A percentile compares a stretch with the other conserved stretches of the same genome.
phyloP scores from a whole-genome alignment of 129 eudicot species.

The Escallonia herrerae region DNA sequence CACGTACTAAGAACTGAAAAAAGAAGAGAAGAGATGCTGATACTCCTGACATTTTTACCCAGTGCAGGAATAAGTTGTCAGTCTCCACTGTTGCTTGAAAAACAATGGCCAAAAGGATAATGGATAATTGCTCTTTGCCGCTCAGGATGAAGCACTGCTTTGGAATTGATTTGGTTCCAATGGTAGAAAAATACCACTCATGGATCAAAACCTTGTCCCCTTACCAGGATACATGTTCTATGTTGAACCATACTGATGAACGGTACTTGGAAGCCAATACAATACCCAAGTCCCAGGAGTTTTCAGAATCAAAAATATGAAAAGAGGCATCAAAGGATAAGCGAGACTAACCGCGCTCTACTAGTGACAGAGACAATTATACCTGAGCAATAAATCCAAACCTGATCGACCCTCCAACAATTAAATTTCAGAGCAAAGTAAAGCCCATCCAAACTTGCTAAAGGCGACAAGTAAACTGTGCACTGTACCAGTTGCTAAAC shows the following conservation, averaged over 20 bases:
- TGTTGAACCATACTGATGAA: constrained; percentile 20
- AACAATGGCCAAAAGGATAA: constrained; percentile 37
- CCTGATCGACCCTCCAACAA: constrained; percentile 26
- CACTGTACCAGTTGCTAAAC: constrained; percentile 2
- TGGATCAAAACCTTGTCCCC: constrained; percentile 13
- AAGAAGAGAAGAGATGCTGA: constrained; percentile 44
- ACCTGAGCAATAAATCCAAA: constrained; percentile 49
- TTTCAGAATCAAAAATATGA: constrained; percentile 14
- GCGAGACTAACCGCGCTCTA: constrained; percentile 21
- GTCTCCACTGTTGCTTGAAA: constrained; percentile 63
- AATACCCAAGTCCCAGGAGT: constrained; percentile 32
- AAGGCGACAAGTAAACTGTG: constrained; percentile 16
- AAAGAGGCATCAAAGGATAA: constrained; percentile 13
- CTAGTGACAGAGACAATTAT: constrained; percentile 27
- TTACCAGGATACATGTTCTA: constrained; percentile 27
- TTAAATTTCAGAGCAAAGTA: constrained; percentile 19
- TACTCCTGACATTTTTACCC: constrained; percentile 69
- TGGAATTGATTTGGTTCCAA: constrained; percentile 14
- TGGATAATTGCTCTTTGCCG: constrained; percentile 41
- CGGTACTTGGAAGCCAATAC: constrained; percentile 34
- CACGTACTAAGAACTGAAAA: constrained; percentile 32
- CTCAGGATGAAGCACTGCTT: constrained; percentile 29
- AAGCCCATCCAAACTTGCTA: constrained; percentile 21
- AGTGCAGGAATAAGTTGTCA: constrained; percentile 42
- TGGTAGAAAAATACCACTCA: constrained; percentile 25